phyloP scores from a whole-genome alignment of 2,329 filamentous ascomycete species.

The Stachybotrys echinatus region DNA sequence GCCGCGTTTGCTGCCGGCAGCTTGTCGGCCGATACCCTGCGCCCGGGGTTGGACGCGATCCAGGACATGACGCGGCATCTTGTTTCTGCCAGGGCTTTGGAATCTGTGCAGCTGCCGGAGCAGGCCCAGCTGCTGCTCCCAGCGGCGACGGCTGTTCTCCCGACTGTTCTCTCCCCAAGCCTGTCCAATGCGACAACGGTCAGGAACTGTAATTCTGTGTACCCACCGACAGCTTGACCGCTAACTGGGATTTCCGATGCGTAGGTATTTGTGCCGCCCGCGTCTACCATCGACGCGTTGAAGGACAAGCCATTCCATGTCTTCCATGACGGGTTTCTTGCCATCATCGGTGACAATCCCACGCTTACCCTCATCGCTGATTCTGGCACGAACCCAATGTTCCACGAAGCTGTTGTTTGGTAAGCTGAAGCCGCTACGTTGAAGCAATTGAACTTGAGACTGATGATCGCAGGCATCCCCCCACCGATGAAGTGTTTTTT shows the following conservation, averaged over 20 bases:
- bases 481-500: conserved; percentile 46
- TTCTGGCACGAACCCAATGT: conserved; percentile 35
- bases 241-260: neutral
- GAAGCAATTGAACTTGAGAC: no score
- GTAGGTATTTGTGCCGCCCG: conserved; percentile 30
- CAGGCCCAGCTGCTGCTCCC: conserved; percentile 6
- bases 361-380: conserved; percentile 41
- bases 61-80: no score
- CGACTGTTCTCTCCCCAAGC: conserved; percentile 3
- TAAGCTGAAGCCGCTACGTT: no score
- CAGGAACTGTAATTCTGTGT: neutral
- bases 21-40: neutral
- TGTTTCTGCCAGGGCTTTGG: neutral
- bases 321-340: conserved; percentile 41
- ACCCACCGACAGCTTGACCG: neutral
- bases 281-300: conserved; percentile 30
- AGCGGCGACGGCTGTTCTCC: conserved; percentile 2
- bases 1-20: neutral
- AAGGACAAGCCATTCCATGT: conserved; percentile 33
- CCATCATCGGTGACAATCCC: conserved; percentile 39
- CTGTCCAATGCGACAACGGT: conserved; percentile 5
- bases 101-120: neutral
- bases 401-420: conserved; percentile 49
- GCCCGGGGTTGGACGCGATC: no score
- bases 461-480: conserved; percentile 13